Evolutionary conservation across 306 rosid species (phyloP), one percentile per base, ranked within the genome.

Genomic region (Prunus padus): DNA sequence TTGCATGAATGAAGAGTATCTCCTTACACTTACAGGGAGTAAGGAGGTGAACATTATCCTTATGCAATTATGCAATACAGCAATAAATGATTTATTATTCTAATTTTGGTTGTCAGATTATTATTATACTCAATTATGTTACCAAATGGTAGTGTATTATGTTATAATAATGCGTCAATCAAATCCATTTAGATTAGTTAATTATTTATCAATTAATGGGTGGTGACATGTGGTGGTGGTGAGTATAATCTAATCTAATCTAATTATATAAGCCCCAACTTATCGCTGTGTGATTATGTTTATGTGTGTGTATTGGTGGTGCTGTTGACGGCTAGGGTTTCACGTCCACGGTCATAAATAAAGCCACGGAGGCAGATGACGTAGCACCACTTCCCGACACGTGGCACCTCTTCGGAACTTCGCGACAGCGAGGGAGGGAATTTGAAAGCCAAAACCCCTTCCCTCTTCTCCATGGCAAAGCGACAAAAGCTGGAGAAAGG

Each of bases 331-430:
- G 68, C 76, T 44, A 73, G 57, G 68, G 67, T 73, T 33, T 23
- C n/a, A 11, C 57, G 45, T 4, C 42, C 42, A 26, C 46, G 46
- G 76, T 7, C 76, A 59, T 25, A 25, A 72, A 59, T 47, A 19
- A 61, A 22, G 87, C 92, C 87, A 86, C 86, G 82, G 25, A 22
- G 76, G 50, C 69, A 3, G 66, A 77, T 81, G 81, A 84, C 76
- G 84, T 80, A 52, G 82, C 66, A 65, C 5, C 22, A 3, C 25
- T n/a, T 3, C 0, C 67, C 52, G 5, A 73, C 80, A 88, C 86
- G 87, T 86, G 88, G 78, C 86, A 2, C 3, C 4, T 0, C 6
- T 13, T 8, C 5, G 40, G 49, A 81, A 77, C 72, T 68, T 78
- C 57, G 67, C 71, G 83, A 76, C 59, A 69, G 89, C 66, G 68